These are phyloP conservation scores for Taiozyma onychis DNA, from an alignment of 1,139 yeast genomes.

Conservation along the genomic window DNA sequence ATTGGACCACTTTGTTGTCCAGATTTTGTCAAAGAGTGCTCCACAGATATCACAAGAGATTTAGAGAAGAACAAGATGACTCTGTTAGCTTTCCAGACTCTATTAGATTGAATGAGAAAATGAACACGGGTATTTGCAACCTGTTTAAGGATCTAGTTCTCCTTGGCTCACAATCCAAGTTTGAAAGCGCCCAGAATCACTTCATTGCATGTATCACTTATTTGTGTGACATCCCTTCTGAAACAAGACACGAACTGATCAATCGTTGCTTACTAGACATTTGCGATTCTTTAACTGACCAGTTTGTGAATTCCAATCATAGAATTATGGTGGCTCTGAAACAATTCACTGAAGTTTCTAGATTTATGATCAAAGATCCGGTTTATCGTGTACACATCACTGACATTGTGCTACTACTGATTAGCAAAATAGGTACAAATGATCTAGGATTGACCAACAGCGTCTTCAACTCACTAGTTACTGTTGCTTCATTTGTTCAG, in stretches of 20 bases:
- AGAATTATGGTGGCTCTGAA: constrained; percentile 72
- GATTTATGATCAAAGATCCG: constrained; percentile 63
- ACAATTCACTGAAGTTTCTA: constrained; percentile 57
- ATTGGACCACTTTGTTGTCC: constrained; percentile 74
- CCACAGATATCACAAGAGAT: constrained; percentile 55
- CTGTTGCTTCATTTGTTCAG: constrained; percentile 71
- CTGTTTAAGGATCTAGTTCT: constrained; percentile 53
- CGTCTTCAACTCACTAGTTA: constrained; percentile 65
- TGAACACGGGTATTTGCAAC: constrained; percentile 38
- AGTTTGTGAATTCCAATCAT: constrained; percentile 75
- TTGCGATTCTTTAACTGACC: constrained; percentile 75
- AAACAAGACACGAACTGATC: constrained; percentile 38
- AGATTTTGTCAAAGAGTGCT: constrained; percentile 53
- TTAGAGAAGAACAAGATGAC: constrained; percentile 46
- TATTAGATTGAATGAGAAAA: constrained; percentile 38
- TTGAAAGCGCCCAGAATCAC: constrained; percentile 48
- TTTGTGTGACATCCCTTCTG: constrained; percentile 60
- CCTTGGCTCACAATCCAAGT: constrained; percentile 78
- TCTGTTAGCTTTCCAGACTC: constrained; percentile 33
- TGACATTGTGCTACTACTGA: constrained; percentile 58
- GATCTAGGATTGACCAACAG: constrained; percentile 72
- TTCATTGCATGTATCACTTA: constrained; percentile 59
- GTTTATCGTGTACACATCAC: constrained; percentile 75
- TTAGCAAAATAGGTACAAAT: constrained; percentile 86
- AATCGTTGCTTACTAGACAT: constrained; percentile 68